These are phyloP conservation scores for Sphagnum contortum DNA, from an alignment of 225 moss, liverwort and hornwort species.

Conservation along the genomic window DNA sequence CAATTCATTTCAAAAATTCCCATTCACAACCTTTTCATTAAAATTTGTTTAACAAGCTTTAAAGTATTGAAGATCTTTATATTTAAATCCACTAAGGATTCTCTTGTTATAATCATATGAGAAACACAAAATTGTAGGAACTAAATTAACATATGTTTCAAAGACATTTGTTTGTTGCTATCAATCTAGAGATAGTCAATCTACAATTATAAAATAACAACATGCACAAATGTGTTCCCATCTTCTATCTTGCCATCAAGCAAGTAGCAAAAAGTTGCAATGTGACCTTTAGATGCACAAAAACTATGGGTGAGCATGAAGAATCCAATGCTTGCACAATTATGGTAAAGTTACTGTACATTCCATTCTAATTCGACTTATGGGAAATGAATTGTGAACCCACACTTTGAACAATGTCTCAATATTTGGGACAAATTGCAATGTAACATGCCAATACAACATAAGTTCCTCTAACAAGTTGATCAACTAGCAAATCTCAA, in stretches of 20 bases:
- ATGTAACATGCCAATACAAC: slow-evolving; percentile 73
- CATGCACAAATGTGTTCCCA: slow-evolving; percentile 71
- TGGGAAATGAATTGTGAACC: slow-evolving; percentile 17
- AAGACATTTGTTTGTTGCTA: slow-evolving; percentile 34
- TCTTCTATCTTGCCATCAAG: slow-evolving; percentile 49
- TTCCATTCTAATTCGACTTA: not conserved
- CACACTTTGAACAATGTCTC: slow-evolving; percentile 56
- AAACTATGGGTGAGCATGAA: slow-evolving; percentile 24
- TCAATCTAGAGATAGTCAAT: slow-evolving; percentile 40
- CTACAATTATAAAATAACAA: slow-evolving; percentile 61
- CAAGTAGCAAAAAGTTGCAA: slow-evolving; percentile 42
- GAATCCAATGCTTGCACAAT: not conserved
- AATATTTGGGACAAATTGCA: slow-evolving; percentile 55
- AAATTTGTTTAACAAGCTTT: too few species aligned
- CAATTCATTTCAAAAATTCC: too few species aligned
- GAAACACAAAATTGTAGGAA: too few species aligned
- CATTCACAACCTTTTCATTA: too few species aligned
- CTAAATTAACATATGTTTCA: slow-evolving; percentile 17
- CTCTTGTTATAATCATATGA: too few species aligned
- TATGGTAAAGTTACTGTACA: not conserved
- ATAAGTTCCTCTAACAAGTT: slow-evolving; percentile 28
- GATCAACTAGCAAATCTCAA: slow-evolving; percentile 24
- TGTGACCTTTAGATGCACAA: slow-evolving; percentile 53
- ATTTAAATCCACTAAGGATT: too few species aligned
- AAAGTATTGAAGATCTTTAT: too few species aligned